Percentiles rank a stretch among this genome's conserved stretches.
Conservation (phyloP, 2,329 filamentous ascomycete genomes). For the Aureobasidium sp. region DNA sequence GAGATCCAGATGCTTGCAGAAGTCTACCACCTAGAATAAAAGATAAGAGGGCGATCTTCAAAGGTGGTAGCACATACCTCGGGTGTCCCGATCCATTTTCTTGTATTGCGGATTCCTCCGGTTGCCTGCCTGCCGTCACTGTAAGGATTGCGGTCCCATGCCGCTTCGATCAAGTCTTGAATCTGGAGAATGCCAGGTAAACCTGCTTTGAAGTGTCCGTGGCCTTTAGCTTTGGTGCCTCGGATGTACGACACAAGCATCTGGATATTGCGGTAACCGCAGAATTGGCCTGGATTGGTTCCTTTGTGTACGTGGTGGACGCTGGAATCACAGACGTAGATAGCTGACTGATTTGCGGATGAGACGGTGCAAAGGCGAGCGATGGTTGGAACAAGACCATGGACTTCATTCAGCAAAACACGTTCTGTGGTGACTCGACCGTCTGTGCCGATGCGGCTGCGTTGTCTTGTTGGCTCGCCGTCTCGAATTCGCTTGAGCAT, state of each 20-base stretch:
- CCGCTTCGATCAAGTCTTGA: conserved; percentile 86
- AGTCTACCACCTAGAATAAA: not conserved
- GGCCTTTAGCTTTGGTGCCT: conserved; percentile 61
- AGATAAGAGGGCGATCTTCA: not conserved
- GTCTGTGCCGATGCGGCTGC: conserved; percentile 44
- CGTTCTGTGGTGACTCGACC: conserved; percentile 46
- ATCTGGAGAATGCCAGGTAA: conserved; percentile 82
- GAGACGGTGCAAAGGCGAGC: conserved; percentile 60
- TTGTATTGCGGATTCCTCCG: conserved; percentile 82
- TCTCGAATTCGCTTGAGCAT: conserved; percentile 41
- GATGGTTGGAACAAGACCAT: conserved; percentile 47
- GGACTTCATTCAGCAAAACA: conserved; percentile 43
- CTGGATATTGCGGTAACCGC: conserved; percentile 95
- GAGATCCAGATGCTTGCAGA: not conserved
- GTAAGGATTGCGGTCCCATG: conserved; percentile 90
- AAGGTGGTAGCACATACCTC: conserved; percentile 51
- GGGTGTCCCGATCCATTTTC: conserved; percentile 96
- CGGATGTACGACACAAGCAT: conserved; percentile 85
- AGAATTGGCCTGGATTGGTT: conserved; percentile 79
- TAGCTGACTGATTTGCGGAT: conserved; percentile 69
- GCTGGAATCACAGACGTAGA: conserved; percentile 80
- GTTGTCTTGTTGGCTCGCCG: conserved; percentile 37
- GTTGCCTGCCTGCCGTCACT: conserved; percentile 78
- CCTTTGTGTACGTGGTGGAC: conserved; percentile 86
- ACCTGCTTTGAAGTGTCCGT: conserved; percentile 63